Evolutionary conservation across 2,329 filamentous ascomycete genomes (phyloP).

Genomic region (Talaromyces albobiverticillius): DNA sequence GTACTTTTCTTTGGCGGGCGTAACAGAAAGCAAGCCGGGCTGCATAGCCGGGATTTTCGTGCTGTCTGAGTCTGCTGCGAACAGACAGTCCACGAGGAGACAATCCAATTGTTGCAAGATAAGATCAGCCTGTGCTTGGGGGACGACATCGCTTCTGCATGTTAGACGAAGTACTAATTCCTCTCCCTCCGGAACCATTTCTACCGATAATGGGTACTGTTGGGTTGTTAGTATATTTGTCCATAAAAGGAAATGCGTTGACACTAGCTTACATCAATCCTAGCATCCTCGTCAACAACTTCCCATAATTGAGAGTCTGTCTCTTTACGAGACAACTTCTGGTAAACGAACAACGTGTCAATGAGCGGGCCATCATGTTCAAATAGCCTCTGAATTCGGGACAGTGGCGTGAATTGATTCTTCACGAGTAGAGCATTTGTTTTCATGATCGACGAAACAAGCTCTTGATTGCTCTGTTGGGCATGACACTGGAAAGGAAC

Average conservation of each 20-base stretch:
- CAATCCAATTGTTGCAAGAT: constrained; percentile 71
- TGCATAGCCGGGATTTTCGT: constrained; percentile 35
- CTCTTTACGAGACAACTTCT: constrained; percentile 51
- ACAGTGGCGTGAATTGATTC: constrained; percentile 69
- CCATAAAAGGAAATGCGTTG: constrained; percentile 5
- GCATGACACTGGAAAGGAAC: constrained; percentile 67
- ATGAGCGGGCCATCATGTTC: constrained; percentile 66
- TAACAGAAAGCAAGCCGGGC: constrained; percentile 56
- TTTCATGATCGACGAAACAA: constrained; percentile 63
- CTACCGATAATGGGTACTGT: constrained; percentile 73
- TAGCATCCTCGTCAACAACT: constrained; percentile 63
- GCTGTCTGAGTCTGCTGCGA: constrained; percentile 42
- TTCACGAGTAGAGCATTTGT: constrained; percentile 64
- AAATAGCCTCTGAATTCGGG: constrained; percentile 69
- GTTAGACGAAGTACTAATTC: constrained; percentile 64
- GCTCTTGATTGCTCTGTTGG: constrained; percentile 50
- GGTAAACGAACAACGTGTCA: constrained; percentile 82
- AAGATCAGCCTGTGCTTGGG: constrained; percentile 63
- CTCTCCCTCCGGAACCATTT: constrained; percentile 61
- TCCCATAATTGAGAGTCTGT: constrained; percentile 52
- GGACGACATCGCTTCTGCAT: constrained; percentile 63
- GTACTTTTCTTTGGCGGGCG: constrained; percentile 56
- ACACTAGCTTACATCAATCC: constrained; percentile 54
- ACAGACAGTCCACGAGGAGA: constrained; percentile 59
- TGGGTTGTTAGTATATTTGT: constrained; percentile 14